These are phyloP conservation scores for Trichoderma arundinaceum DNA, from an alignment of 2,329 filamentous ascomycete genomes.

Conservation along the genomic window DNA sequence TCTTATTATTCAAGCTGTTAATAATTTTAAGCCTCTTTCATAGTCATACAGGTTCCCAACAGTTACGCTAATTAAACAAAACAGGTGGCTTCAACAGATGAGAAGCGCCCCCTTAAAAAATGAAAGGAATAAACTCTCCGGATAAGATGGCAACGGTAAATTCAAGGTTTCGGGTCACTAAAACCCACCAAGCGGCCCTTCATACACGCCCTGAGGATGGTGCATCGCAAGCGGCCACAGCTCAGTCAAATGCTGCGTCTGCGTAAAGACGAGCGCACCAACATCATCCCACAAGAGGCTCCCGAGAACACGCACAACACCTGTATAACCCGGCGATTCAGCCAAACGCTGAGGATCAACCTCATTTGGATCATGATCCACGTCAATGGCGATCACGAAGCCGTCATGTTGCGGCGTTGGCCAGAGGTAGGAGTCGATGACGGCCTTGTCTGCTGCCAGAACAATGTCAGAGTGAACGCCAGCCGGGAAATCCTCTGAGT, in stretches of 20 bases:
- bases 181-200: constrained; percentile 30
- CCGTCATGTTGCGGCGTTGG: constrained; percentile 30
- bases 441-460: constrained; percentile 37
- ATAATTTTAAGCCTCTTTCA: no score
- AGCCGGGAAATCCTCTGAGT: background rate
- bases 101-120: no score
- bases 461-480: constrained; percentile 29
- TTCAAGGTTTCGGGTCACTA: background rate
- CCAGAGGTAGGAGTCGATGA: constrained; percentile 38
- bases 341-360: background rate
- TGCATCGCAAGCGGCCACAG: constrained; percentile 38
- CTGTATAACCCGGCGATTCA: constrained; percentile 35
- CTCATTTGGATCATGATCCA: background rate
- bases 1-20: background rate
- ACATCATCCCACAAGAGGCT: constrained; percentile 40
- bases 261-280: constrained; percentile 32
- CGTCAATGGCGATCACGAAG: constrained; percentile 36
- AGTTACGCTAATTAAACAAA: no score
- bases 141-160: no score
- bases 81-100: no score
- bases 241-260: constrained; percentile 31
- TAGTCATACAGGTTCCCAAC: no score
- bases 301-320: constrained; percentile 35
- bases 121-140: no score
- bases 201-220: constrained; percentile 33